Evolutionary conservation across 2,329 filamentous ascomycete genomes (phyloP), one percentile per base, ranked within the genome.

Genomic region (Aspergillus ruber): DNA sequence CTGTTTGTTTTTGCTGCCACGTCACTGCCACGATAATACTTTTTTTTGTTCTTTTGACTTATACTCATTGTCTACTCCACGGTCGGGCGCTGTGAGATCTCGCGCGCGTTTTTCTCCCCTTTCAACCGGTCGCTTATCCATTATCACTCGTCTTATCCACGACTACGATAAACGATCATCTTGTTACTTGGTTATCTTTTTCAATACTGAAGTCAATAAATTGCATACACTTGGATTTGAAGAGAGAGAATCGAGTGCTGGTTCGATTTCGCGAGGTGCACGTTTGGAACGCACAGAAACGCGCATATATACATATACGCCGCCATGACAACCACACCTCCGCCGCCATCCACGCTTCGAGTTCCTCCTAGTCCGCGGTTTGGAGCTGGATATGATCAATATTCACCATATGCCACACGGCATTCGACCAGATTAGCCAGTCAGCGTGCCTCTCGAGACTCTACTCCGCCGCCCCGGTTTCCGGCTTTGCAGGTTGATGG

Each of bases 311-410:
- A 47, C n/a, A 23, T 51, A 62, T 47, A 29, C 25, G 25, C 25
- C 25, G 10, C 25, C 44, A 74, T 74, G 70, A 66, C 71, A 45
- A 66, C 71, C 33, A 74, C 72, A 56, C 72, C 72, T 47, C 72
- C 72, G n/a, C 63, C 66, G 32, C 63, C 64, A 33, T 62, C 64
- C 29, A 56, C 53, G 21, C 54, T 71, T 46, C 59, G 66, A n/a
- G 67, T 67, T 42, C 74, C 74, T 40, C 60, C 63, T 38, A 72
- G 72, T 49, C 74, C 74, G 43, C 67, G 66, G 47, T 69, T 74
- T 64, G 74, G 73, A 41, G 57, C 71, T 48, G 65, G 63, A 48
- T 72, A 74, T 55, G 69, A 74, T 53, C 52, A 60, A 29, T 70
- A 66, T 52, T 66, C 66, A 39, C 68, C 66, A 18, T 68, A 70